Evolutionary conservation across 2,329 filamentous ascomycete genomes (phyloP).

Genomic region (Aureobasidium lini): DNA sequence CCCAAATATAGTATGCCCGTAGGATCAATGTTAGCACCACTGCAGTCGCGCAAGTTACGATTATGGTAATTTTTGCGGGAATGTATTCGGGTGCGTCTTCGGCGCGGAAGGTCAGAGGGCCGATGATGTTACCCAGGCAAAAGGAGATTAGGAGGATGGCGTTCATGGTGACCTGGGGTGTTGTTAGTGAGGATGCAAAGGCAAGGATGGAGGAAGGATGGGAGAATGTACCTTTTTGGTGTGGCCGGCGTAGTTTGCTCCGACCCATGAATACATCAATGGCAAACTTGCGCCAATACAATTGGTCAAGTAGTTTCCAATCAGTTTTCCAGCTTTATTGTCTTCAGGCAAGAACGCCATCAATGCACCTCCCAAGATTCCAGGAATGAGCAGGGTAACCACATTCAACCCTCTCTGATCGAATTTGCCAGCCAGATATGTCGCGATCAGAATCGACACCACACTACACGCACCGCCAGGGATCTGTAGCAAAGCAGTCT

Average conservation of each 20-base stretch:
- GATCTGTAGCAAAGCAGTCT: slow-evolving; percentile 43
- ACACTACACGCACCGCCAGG: slow-evolving; percentile 47
- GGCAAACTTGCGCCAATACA: slow-evolving; percentile 31
- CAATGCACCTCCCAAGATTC: slow-evolving; percentile 24
- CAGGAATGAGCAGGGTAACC: slow-evolving; percentile 21
- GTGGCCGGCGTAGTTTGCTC: slow-evolving; percentile 56
- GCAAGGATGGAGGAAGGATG: not conserved
- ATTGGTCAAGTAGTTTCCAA: slow-evolving; percentile 35
- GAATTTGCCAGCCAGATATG: slow-evolving; percentile 23
- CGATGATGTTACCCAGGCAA: slow-evolving; percentile 36
- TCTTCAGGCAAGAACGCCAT: slow-evolving; percentile 26
- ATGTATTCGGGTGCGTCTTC: slow-evolving; percentile 31
- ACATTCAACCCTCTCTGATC: slow-evolving; percentile 24
- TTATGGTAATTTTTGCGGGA: slow-evolving; percentile 38
- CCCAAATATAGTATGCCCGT: slow-evolving; percentile 45
- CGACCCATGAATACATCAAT: slow-evolving; percentile 31
- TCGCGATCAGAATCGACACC: slow-evolving; percentile 26
- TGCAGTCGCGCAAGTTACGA: slow-evolving; percentile 28
- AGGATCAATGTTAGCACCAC: slow-evolving; percentile 37
- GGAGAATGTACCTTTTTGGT: slow-evolving; percentile 46
- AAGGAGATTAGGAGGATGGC: slow-evolving; percentile 40
- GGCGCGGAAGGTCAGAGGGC: slow-evolving; percentile 32
- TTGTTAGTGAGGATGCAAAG: not conserved
- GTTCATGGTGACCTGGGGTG: slow-evolving; percentile 57
- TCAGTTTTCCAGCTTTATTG: slow-evolving; percentile 38